Evolutionary conservation across 2,329 filamentous ascomycete species (phyloP), one percentile per base, ranked within the genome.

Genomic region (Aspergillus sergii): DNA sequence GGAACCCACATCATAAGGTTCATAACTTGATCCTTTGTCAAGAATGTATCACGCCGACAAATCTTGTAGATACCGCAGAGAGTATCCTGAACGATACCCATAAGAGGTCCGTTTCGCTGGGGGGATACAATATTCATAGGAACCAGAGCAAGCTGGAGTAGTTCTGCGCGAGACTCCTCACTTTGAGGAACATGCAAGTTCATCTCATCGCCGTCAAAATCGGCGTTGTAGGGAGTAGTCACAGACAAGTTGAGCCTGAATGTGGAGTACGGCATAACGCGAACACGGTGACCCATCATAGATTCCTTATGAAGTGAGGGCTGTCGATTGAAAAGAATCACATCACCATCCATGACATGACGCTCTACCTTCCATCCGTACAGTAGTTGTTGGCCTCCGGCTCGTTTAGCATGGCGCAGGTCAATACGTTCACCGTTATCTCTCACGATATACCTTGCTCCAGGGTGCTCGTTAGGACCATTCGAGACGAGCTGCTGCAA

Each of bases 171-270:
- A 39, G 96, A 96, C 79, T 99, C 96, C 75, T 99, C 94, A 43
- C 92, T 95, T 75, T 99, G 95, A 4, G 95, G 96, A 58, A 99
- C 96, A 86, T 99, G 95, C 82, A 99, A 88, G 77, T 99, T 99
- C 95, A 99, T 99, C 81, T 99, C 95, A 78, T 99, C 95, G 81
- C 95, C 95, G 75, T 99, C 95, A 81, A 99, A 99, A 91, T 99
- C 95, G 72, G 95, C 95, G 82, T 99, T 99, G 85, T 99, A 99
- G 0, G 95, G 95, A 32, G 94, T 96, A 0, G 96, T 99, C 74
- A 99, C 95, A 0, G 95, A 99, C 70, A 99, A 80, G 75, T 99
- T 99, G 54, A 99, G 86, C 67, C 95, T 90, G 84, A 99, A 99
- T 1, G 95, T 99, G 7, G 95, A 99, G 79, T 97, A 99, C 3